Evolutionary conservation across 805 yeast genomes (phyloP).

Genomic region (Myxozyma kluyveri): DNA sequence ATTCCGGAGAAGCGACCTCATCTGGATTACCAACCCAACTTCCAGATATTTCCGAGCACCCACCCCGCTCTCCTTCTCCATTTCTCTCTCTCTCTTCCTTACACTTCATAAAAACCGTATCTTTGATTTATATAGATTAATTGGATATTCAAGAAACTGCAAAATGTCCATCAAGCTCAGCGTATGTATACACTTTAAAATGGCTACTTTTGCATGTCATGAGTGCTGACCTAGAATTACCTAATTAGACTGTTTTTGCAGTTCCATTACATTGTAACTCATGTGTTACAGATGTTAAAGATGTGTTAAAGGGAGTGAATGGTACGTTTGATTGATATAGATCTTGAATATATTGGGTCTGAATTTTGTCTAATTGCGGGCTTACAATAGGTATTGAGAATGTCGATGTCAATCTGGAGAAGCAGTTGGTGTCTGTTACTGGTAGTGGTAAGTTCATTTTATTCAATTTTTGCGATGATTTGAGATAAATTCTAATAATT

Average conservation of each 20-base stretch:
- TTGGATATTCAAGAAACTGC: too few species aligned
- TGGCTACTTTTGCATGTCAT: too few species aligned
- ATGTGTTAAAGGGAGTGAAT: constrained; percentile 50
- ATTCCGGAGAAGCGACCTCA: too few species aligned
- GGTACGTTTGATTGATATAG: constrained; percentile 12
- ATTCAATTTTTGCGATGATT: background rate
- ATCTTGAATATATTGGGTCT: background rate
- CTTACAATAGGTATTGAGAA: constrained; percentile 45
- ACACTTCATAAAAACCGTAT: too few species aligned
- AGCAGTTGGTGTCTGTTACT: constrained; percentile 62
- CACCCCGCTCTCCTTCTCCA: too few species aligned
- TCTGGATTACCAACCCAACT: too few species aligned
- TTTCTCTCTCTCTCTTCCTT: too few species aligned
- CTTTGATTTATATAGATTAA: too few species aligned
- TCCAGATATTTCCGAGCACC: too few species aligned
- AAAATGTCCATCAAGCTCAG: too few species aligned
- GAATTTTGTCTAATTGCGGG: background rate
- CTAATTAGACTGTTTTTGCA: constrained; percentile 77
- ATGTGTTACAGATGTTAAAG: constrained; percentile 61
- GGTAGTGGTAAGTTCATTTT: constrained; percentile 44
- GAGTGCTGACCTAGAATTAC: too few species aligned
- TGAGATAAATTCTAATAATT: background rate
- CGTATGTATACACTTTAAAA: too few species aligned
- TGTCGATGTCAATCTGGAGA: constrained; percentile 55
- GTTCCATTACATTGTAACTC: constrained; percentile 78